phyloP scores from a whole-genome alignment of 768 basidiomycete genomes.

The Fomitopsis pulvina region DNA sequence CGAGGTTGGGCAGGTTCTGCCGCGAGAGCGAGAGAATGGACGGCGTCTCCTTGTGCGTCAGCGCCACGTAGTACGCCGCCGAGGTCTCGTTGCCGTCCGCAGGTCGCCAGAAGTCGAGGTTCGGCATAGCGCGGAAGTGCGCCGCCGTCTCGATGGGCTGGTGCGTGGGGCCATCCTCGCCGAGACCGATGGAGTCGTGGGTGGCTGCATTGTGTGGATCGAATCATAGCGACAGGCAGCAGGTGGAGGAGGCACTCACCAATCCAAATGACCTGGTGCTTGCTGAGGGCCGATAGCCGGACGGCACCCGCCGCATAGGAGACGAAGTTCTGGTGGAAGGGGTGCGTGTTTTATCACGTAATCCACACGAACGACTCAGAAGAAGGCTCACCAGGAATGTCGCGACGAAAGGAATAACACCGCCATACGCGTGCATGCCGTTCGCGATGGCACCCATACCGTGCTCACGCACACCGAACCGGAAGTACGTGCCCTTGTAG shows the following conservation, averaged over 20 bases:
- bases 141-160: constrained; percentile 89
- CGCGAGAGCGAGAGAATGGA: constrained; percentile 80
- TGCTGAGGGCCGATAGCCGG: constrained; percentile 82
- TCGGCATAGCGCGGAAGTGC: constrained; percentile 84
- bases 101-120: constrained; percentile 88
- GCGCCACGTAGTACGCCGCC: constrained; percentile 77
- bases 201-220: constrained; percentile 76
- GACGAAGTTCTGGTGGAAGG: constrained; percentile 69
- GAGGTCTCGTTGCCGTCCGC: constrained; percentile 98
- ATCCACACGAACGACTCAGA: background rate
- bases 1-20: constrained; percentile 91
- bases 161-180: constrained; percentile 95
- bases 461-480: constrained; percentile 97
- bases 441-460: constrained; percentile 96
- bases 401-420: constrained; percentile 82
- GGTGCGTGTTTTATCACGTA: background rate
- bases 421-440: constrained; percentile 85
- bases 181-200: constrained; percentile 90
- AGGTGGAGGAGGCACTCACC: constrained; percentile 39
- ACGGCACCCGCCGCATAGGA: constrained; percentile 93
- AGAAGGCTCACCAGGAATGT: constrained; percentile 71
- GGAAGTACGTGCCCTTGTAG: constrained; percentile 86
- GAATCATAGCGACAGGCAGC: background rate
- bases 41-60: constrained; percentile 70
- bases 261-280: constrained; percentile 91